These are phyloP conservation scores for Nakaseomyces nivariensis DNA, from an alignment of 1,139 yeast genomes.

Conservation along the genomic window DNA sequence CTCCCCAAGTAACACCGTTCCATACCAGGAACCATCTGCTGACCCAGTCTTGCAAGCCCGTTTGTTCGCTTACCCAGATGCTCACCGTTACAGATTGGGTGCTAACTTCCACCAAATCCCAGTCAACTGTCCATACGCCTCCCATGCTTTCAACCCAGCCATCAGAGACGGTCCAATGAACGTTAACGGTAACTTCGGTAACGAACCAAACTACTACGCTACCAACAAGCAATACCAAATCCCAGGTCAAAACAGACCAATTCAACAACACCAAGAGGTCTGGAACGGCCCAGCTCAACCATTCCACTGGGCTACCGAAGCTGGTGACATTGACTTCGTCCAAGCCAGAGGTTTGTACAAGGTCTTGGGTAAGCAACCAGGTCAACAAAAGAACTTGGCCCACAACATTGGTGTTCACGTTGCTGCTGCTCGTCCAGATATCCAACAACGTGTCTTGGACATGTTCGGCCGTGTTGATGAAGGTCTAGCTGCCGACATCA, in stretches of 20 bases:
- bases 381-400: conserved; percentile 76
- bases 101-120: conserved; percentile 57
- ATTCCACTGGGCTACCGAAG: conserved; percentile 69
- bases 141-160: conserved; percentile 48
- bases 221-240: conserved; percentile 33
- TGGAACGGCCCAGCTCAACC: conserved; percentile 86
- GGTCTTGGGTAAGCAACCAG: conserved; percentile 62
- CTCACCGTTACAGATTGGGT: conserved; percentile 56
- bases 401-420: conserved; percentile 78
- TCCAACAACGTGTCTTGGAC: conserved; percentile 72
- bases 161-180: conserved; percentile 84
- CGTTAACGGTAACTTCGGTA: conserved; percentile 78
- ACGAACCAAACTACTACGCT: conserved; percentile 70
- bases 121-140: conserved; percentile 50
- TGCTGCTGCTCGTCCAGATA: conserved; percentile 54
- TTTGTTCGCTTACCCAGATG: conserved; percentile 49
- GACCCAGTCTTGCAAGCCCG: conserved; percentile 54
- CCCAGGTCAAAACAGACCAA: conserved; percentile 29
- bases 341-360: conserved; percentile 63
- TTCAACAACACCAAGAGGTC: conserved; percentile 63
- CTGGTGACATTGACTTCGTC: conserved; percentile 54
- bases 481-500: conserved; percentile 52
- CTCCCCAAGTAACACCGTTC: conserved; percentile 50
- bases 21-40: conserved; percentile 50
- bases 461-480: conserved; percentile 67